Conservation (phyloP, 2,329 filamentous ascomycete genomes). For the Colletotrichum ledebouriae region DNA sequence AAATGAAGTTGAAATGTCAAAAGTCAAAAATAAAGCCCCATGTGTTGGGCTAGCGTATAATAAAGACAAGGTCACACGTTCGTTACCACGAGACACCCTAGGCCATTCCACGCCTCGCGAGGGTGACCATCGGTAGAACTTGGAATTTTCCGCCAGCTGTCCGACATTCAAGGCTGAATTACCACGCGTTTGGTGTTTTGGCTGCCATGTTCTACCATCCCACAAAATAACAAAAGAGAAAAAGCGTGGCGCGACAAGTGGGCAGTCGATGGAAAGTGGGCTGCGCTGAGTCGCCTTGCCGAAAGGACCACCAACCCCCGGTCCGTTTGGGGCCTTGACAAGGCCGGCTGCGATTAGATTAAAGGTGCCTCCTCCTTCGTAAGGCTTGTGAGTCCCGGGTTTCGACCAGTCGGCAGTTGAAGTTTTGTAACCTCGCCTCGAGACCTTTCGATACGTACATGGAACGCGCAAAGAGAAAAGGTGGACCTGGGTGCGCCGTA, state of each 20-base stretch:
- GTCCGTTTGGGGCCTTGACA: not conserved
- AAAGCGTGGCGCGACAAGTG: conserved; percentile 18
- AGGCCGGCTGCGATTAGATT: conserved; percentile 22
- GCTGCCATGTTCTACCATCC: conserved; percentile 1
- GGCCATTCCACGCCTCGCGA: not conserved
- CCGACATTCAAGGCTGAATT: no score
- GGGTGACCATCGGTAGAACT: not conserved
- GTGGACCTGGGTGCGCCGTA: not conserved
- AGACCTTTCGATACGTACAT: conserved; percentile 7
- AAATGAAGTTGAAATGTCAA: conserved; percentile 2
- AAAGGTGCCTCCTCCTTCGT: conserved; percentile 15
- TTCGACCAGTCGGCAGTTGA: conserved; percentile 20
- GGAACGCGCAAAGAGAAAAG: not conserved
- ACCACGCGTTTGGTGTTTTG: no score
- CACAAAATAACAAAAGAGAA: not conserved
- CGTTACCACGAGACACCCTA: not conserved
- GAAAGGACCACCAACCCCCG: no score
- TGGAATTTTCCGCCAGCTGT: not conserved
- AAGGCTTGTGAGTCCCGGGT: not conserved
- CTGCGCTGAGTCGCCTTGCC: not conserved
- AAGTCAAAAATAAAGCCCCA: conserved; percentile 9
- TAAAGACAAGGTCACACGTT: conserved; percentile 7
- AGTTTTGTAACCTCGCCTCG: conserved; percentile 3
- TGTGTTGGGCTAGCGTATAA: not conserved
- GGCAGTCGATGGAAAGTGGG: conserved; percentile 26